These are phyloP conservation scores for Echinosophora koreensis DNA, from an alignment of 306 rosid species.

Conservation along the genomic window DNA sequence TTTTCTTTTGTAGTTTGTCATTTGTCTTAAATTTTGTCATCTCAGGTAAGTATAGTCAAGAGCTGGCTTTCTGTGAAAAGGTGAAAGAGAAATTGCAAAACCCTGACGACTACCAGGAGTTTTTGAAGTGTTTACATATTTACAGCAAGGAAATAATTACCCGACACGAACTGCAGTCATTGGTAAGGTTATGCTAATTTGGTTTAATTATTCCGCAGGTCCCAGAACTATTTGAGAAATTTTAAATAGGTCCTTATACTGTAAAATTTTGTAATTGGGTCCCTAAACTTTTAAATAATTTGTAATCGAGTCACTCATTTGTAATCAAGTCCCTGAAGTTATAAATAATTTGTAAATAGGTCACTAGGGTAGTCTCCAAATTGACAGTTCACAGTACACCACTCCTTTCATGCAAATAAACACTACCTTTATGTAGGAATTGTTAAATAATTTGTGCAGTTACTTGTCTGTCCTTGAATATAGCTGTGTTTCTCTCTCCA, in stretches of 20 bases:
- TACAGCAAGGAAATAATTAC: slow-evolving; percentile 96
- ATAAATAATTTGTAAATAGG: too few species aligned
- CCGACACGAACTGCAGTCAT: slow-evolving; percentile 76
- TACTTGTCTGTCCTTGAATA: slow-evolving; percentile 20
- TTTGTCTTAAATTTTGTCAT: slow-evolving; percentile 31
- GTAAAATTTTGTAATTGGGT: too few species aligned
- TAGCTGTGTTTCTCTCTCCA: slow-evolving; percentile 12
- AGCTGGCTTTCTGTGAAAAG: slow-evolving; percentile 85
- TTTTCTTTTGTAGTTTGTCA: slow-evolving; percentile 9
- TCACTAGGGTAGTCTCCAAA: too few species aligned
- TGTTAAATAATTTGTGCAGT: slow-evolving; percentile 34
- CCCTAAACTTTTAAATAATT: too few species aligned
- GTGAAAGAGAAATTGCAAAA: slow-evolving; percentile 85
- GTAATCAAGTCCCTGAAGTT: too few species aligned
- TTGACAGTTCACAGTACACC: too few species aligned
- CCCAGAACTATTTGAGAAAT: too few species aligned
- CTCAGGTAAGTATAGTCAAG: slow-evolving; percentile 82
- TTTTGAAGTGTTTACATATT: slow-evolving; percentile 95
- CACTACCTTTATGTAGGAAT: not conserved
- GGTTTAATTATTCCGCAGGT: too few species aligned
- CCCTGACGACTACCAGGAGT: slow-evolving; percentile 90
- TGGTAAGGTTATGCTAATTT: slow-evolving; percentile 64
- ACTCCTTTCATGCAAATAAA: too few species aligned
- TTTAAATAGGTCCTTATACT: too few species aligned
- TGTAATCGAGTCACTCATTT: too few species aligned